Evolutionary conservation across 2,329 filamentous ascomycete genomes (phyloP), one percentile per base, ranked within the genome.

Genomic region (Dichotomopilus funicola): DNA sequence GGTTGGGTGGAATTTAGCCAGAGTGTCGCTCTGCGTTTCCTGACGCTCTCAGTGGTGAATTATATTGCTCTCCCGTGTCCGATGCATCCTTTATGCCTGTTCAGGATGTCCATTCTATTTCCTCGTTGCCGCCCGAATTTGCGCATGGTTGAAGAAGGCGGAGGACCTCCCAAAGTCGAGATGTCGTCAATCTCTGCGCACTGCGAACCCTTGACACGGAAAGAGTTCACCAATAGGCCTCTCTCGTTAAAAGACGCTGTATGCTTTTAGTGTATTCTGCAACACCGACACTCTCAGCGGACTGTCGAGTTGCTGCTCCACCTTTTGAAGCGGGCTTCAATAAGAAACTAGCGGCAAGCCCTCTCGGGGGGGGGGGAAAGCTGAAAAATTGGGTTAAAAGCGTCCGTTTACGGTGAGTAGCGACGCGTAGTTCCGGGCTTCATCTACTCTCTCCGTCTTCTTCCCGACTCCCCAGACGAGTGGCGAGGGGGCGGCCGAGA

Each of bases 11-110:
- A 52, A 61, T 66, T 66, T 66, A 66, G 59, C 64, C 64, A 65
- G 59, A 65, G 62, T 65, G 63, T 40, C 53, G 54, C 19, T 56
- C 58, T 40, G 51, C 43, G 47, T 54, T 55, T 61, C 51, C 54
- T 55, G 55, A 40, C 52, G 36, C 49, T 53, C 56, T 61, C 49
- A 57, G 54, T 61, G 60, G 59, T 58, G 59, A 61, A 60, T 61
- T 65, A 64, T 59, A 65, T 64, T 65, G 54, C 53, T 61, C 53
- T 65, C 59, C 62, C 63, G 63, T 65, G 62, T 65, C 61, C 61
- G 58, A 49, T 59, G 61, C 61, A 60, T 59, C 50, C 53, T 43
- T 54, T 51, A 58, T 58, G 51, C 59, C 58, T 53, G 13, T 58
- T 58, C 55, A 56, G 51, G 56, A 52, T 55, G 58, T 58, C 8